A percentile compares a stretch with the other conserved stretches of the same genome.
phyloP scores from a whole-genome alignment of 1,139 yeast genomes.

The Pichiaceae sp. region DNA sequence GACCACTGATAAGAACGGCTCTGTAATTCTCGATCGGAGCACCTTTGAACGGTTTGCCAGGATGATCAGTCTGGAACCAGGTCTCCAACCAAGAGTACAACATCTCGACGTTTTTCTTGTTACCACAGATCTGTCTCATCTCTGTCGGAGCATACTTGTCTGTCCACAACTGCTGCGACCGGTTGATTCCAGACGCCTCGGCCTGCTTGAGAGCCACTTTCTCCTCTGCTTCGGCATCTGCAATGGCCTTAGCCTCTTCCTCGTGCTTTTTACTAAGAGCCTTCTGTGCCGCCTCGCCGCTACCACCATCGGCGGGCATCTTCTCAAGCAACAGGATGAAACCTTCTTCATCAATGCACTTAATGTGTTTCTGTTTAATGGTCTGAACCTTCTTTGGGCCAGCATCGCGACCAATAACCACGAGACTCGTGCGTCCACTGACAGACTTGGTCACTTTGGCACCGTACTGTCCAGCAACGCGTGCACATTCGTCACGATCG shows the following conservation, averaged over 20 bases:
- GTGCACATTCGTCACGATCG: slow-evolving; percentile 69
- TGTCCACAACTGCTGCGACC: slow-evolving; percentile 64
- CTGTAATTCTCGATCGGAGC: slow-evolving; percentile 37
- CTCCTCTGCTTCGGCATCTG: slow-evolving; percentile 39
- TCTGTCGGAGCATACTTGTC: slow-evolving; percentile 82
- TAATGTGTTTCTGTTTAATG: slow-evolving; percentile 62
- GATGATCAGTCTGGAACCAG: slow-evolving; percentile 59
- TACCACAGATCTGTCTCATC: slow-evolving; percentile 79
- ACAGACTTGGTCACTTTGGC: slow-evolving; percentile 90
- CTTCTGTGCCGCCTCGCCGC: slow-evolving; percentile 64
- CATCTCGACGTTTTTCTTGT: slow-evolving; percentile 64
- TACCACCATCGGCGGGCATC: slow-evolving; percentile 94
- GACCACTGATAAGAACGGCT: slow-evolving; percentile 81
- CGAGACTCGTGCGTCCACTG: slow-evolving; percentile 77
- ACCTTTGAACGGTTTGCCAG: slow-evolving; percentile 39
- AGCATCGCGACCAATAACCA: slow-evolving; percentile 91
- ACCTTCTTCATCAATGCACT: slow-evolving; percentile 84
- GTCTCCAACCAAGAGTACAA: slow-evolving; percentile 66
- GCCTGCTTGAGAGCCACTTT: slow-evolving; percentile 18
- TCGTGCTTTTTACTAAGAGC: slow-evolving; percentile 63
- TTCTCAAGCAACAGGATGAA: slow-evolving; percentile 61
- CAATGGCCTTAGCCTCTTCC: slow-evolving; percentile 47
- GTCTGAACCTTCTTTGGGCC: slow-evolving; percentile 92
- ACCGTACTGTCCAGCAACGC: slow-evolving; percentile 76
- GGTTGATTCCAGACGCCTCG: slow-evolving; percentile 2